Conservation (phyloP, 2,329 filamentous ascomycete species). For the Penicillium sp. region DNA sequence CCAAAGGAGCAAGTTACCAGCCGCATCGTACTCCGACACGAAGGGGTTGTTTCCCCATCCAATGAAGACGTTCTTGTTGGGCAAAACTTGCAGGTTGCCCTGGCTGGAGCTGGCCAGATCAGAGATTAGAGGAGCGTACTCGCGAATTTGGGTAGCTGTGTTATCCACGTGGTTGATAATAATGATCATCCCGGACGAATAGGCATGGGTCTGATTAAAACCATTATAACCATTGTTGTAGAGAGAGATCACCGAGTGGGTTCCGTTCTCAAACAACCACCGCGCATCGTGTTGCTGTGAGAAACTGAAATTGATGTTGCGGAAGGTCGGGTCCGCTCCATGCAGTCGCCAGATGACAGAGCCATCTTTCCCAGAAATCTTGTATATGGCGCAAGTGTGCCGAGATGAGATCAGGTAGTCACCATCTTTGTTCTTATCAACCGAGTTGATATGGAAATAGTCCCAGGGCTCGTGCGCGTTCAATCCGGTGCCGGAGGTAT, state of each 20-base stretch:
- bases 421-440: constrained; percentile 44
- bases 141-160: constrained; percentile 36
- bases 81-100: constrained; percentile 42
- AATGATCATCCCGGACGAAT: constrained; percentile 44
- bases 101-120: constrained; percentile 40
- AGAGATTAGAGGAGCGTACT: constrained; percentile 30
- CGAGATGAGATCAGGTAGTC: constrained; percentile 47
- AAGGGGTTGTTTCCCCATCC: constrained; percentile 47
- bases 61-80: constrained; percentile 41
- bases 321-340: constrained; percentile 39
- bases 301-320: constrained; percentile 43
- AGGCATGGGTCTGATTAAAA: constrained; percentile 40
- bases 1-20: constrained; percentile 42
- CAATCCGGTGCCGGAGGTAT: constrained; percentile 52
- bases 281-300: constrained; percentile 48
- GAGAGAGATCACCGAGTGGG: constrained; percentile 41
- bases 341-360: constrained; percentile 43
- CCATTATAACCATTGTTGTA: constrained; percentile 48
- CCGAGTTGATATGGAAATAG: constrained; percentile 48
- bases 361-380: constrained; percentile 43
- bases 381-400: constrained; percentile 44
- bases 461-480: constrained; percentile 49
- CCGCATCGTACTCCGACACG: constrained; percentile 42
- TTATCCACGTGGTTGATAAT: constrained; percentile 39
- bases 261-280: constrained; percentile 41